These are phyloP conservation scores for Kuraishia ogatae DNA, from an alignment of 805 yeast species.

Conservation along the genomic window DNA sequence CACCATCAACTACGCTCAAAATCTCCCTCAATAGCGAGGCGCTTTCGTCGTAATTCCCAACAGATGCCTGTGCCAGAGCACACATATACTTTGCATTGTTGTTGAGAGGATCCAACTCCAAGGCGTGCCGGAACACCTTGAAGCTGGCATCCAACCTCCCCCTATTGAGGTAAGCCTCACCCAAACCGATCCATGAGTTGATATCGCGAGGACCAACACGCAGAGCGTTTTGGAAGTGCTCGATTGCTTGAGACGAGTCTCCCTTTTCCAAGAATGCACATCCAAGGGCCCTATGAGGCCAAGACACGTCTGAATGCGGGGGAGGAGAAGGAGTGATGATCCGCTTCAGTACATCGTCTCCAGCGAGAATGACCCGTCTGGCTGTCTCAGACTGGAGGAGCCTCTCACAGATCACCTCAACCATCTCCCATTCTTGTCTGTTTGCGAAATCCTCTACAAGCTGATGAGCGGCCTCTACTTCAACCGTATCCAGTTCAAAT, in stretches of 20 bases:
- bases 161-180: slow-evolving; percentile 84
- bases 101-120: slow-evolving; percentile 40
- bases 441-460: slow-evolving; percentile 64
- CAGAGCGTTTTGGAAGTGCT: slow-evolving; percentile 81
- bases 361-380: slow-evolving; percentile 33
- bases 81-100: slow-evolving; percentile 62
- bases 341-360: slow-evolving; percentile 17
- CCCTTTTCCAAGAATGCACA: slow-evolving; percentile 63
- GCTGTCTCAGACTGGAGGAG: slow-evolving; percentile 59
- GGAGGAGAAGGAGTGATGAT: background rate
- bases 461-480: slow-evolving; percentile 63
- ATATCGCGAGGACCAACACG: slow-evolving; percentile 58
- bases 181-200: slow-evolving; percentile 90
- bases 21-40: slow-evolving; percentile 30
- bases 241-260: slow-evolving; percentile 72
- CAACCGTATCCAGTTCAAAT: slow-evolving; percentile 75
- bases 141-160: slow-evolving; percentile 84
- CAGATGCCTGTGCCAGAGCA: slow-evolving; percentile 53
- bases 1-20: slow-evolving; percentile 22
- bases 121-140: slow-evolving; percentile 68
- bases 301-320: slow-evolving; percentile 26
- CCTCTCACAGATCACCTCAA: slow-evolving; percentile 61
- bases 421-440: slow-evolving; percentile 74
- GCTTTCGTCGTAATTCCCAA: slow-evolving; percentile 62
- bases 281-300: slow-evolving; percentile 91